phyloP scores from a whole-genome alignment of 176 grass and related monocot species.

The Phoenix dactylifera region DNA sequence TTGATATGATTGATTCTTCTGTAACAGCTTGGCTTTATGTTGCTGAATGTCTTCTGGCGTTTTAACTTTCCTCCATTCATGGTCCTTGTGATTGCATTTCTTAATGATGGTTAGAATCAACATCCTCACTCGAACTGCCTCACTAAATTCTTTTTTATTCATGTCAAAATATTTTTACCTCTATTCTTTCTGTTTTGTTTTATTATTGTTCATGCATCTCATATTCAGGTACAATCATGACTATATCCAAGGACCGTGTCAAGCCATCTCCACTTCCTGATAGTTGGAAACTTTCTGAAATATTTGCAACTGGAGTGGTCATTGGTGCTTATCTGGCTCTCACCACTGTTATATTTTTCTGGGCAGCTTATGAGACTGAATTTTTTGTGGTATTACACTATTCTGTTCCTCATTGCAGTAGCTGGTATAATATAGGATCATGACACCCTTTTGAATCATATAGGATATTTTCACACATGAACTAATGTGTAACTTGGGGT shows the following conservation, averaged over 20 bases:
- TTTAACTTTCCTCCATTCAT: conserved; percentile 52
- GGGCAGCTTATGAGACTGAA: conserved; percentile 31
- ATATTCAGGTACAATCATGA: conserved; percentile 51
- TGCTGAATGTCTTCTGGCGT: conserved; percentile 38
- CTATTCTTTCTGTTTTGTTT: background rate
- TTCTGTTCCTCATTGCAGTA: no score
- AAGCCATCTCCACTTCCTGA: conserved; percentile 53
- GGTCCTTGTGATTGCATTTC: conserved; percentile 56
- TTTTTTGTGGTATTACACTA: conserved; percentile 33
- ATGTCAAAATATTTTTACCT: no score
- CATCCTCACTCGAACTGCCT: background rate
- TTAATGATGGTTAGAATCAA: conserved; percentile 46
- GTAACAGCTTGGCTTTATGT: conserved; percentile 48
- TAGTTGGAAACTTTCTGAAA: conserved; percentile 57
- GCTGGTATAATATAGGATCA: no score
- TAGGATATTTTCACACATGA: no score
- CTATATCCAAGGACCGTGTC: conserved; percentile 58
- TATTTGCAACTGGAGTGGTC: conserved; percentile 51
- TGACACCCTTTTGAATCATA: no score
- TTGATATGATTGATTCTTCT: conserved; percentile 7
- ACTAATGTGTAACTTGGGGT: no score
- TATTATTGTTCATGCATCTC: background rate
- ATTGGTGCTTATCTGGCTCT: conserved; percentile 50
- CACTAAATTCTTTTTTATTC: no score
- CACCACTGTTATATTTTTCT: conserved; percentile 41